A percentile compares a stretch with the other conserved stretches of the same genome.
These are phyloP conservation scores for Vanderwaltozyma verrucispora DNA, from an alignment of 805 yeast species.

Conservation along the genomic window DNA sequence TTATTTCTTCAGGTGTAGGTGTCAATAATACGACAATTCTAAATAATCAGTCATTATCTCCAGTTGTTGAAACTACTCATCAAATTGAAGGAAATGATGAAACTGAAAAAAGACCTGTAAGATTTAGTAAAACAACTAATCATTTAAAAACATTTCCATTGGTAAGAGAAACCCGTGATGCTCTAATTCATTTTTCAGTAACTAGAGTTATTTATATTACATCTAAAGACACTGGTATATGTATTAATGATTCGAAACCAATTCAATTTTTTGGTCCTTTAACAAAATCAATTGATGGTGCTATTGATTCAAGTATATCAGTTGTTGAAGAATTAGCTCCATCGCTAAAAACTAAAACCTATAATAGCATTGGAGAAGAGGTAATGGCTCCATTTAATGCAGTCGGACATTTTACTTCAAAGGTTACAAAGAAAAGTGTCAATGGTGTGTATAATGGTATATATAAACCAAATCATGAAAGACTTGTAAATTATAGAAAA, in stretches of 20 bases:
- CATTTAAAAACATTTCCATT: constrained; percentile 42
- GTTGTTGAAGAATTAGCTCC: constrained; percentile 53
- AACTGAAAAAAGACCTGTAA: background rate
- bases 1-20: background rate
- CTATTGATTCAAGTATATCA: constrained; percentile 42
- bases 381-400: constrained; percentile 42
- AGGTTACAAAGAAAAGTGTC: constrained; percentile 24
- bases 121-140: constrained; percentile 24
- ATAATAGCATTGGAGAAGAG: constrained; percentile 37
- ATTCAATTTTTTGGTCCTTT: background rate
- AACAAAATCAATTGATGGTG: constrained; percentile 36
- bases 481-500: constrained; percentile 38
- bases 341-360: constrained; percentile 42
- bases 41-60: background rate
- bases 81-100: background rate
- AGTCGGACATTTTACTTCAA: constrained; percentile 31
- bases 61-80: background rate
- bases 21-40: background rate
- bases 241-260: background rate
- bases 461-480: constrained; percentile 39
- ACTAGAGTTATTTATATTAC: constrained; percentile 26
- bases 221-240: constrained; percentile 18
- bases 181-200: constrained; percentile 28
- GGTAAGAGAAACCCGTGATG: constrained; percentile 32
- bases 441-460: constrained; percentile 28